These are phyloP conservation scores for Haematococcus lacustris DNA, from an alignment of 139 green algal genomes.

Conservation along the genomic window DNA sequence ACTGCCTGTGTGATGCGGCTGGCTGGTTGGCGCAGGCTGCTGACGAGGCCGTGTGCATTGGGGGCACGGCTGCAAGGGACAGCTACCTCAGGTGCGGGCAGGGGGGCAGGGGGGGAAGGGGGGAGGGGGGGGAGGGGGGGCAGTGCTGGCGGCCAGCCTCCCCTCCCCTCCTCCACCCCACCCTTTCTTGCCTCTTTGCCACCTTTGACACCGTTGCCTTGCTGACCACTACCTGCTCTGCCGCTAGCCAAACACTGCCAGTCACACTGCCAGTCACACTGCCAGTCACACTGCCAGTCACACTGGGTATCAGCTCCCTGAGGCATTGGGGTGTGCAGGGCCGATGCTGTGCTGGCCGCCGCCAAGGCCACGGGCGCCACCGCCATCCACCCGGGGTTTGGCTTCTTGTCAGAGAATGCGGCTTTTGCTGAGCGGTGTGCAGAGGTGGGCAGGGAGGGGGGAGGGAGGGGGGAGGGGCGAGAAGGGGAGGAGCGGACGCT, in stretches of 20 bases:
- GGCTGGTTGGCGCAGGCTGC: conserved; percentile 23
- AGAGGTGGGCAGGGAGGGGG: neutral
- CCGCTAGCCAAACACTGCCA: too few species aligned
- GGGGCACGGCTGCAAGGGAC: conserved; percentile 49
- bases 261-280: too few species aligned
- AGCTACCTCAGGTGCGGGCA: conserved; percentile 69
- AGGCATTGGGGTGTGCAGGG: too few species aligned
- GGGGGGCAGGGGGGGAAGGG: too few species aligned
- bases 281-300: neutral
- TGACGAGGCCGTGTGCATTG: conserved; percentile 77
- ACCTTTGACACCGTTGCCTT: too few species aligned
- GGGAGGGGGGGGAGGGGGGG: too few species aligned
- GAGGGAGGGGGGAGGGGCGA: neutral
- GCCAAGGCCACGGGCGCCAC: neutral
- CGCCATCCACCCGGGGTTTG: conserved; percentile 79
- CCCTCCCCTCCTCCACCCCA: too few species aligned
- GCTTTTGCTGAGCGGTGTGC: conserved; percentile 56
- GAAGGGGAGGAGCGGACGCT: neutral
- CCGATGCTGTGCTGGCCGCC: neutral
- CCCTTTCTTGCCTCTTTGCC: too few species aligned
- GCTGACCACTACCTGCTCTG: too few species aligned
- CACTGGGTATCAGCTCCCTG: neutral
- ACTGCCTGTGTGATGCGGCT: conserved; percentile 39
- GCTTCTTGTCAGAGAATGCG: conserved; percentile 77
- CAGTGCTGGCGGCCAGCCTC: too few species aligned